Percentiles rank a stretch among this genome's conserved stretches.
These are phyloP conservation scores for Fomitopsis betulina DNA, from an alignment of 1,284 basidiomycete species.

Conservation along the genomic window DNA sequence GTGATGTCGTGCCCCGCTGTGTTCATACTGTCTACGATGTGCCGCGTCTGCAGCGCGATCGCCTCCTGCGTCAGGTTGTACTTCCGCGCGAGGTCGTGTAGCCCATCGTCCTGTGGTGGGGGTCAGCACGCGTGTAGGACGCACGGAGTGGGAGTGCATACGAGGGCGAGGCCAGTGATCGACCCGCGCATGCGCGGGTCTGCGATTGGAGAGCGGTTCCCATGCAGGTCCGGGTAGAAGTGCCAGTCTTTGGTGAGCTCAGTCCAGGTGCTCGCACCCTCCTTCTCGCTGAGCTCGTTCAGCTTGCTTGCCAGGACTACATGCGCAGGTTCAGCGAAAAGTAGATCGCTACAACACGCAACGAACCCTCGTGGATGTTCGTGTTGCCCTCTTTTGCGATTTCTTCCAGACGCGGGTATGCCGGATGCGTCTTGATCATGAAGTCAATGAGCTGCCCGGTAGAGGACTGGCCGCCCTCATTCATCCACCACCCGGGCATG, in stretches of 20 bases:
- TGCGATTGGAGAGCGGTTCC: conserved; percentile 94
- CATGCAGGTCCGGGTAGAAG: conserved; percentile 92
- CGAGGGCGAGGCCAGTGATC: conserved; percentile 82
- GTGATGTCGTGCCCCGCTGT: conserved; percentile 78
- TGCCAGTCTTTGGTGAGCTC: conserved; percentile 89
- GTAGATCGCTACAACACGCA: conserved; percentile 10
- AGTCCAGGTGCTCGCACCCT: conserved; percentile 57
- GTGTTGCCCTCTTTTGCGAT: conserved; percentile 48
- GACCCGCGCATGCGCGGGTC: conserved; percentile 93
- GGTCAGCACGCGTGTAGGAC: background rate
- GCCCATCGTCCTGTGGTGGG: conserved; percentile 56
- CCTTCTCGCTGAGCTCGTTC: conserved; percentile 59
- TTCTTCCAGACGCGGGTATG: conserved; percentile 68
- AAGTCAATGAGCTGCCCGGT: conserved; percentile 99
- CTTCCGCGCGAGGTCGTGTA: conserved; percentile 83
- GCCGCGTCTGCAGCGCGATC: conserved; percentile 92
- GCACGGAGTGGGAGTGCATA: conserved; percentile 24
- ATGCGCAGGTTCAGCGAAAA: conserved; percentile 22
- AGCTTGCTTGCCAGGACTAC: conserved; percentile 74
- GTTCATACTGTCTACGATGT: conserved; percentile 94
- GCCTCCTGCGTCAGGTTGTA: conserved; percentile 93
- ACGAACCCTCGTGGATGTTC: conserved; percentile 53
- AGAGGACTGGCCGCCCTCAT: conserved; percentile 97
- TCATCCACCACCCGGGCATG: conserved; percentile 98
- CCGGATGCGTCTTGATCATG: conserved; percentile 89